Evolutionary conservation across 306 rosid genomes (phyloP), one percentile per base, ranked within the genome.

Genomic region (Rubus idaeus): DNA sequence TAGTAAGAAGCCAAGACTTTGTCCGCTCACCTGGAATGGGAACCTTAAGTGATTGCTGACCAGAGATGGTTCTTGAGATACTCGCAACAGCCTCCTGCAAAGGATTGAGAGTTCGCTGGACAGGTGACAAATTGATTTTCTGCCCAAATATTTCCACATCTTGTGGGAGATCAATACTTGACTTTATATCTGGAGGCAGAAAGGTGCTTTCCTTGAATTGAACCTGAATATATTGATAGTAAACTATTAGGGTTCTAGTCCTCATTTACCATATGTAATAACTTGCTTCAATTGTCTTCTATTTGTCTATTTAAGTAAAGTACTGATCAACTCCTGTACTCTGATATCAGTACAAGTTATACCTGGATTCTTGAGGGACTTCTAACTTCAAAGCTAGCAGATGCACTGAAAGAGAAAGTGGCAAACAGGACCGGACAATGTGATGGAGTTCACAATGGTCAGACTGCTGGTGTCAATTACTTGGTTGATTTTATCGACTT

Each of bases 321-420:
- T 4, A 68, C 20, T 47, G 3, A 68, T 41, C 47, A 44, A 41
- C 46, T 66, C 39, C n/a, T 35, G 23, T 50, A 55, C 20, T 64
- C 35, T 57, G 70, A 81, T 47, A 42, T 39, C 8, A 71, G 40
- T 49, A 71, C 75, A 71, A 17, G 75, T 40, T 51, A 77, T 84
- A 95, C 99, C 99, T 90, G 97, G 74, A 95, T 81, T 80, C 99
- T 92, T 68, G 96, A 46, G 50, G 99, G 97, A 83, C 78, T 92
- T 58, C 92, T 93, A 80, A 85, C 97, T 88, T 95, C 99, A 81
- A 92, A 95, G 6, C 89, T 76, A 26, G 99, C 97, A 44, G 96
- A 84, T 57, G 96, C 99, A 65, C 97, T 92, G 84, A 95, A 90
- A 60, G 97, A 82, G 75, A 84, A 69, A 21, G 87, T 83, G 20